Conservation (phyloP, 768 basidiomycete species). For the Suillus decipiens region DNA sequence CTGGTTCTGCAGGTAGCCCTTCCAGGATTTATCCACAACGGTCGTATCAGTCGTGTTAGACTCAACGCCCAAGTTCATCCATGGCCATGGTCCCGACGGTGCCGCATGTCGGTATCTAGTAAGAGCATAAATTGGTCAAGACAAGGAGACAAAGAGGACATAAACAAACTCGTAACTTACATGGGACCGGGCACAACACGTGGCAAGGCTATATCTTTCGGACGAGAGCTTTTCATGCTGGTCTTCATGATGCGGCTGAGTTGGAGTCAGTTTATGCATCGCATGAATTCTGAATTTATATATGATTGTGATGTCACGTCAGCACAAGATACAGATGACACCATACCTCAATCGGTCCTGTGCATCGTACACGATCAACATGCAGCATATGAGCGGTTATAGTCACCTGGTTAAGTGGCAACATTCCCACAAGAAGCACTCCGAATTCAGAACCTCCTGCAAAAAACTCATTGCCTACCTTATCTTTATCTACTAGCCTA, state of each 20-base stretch:
- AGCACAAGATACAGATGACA: background rate
- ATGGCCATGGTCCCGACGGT: constrained; percentile 37
- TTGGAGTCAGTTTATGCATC: background rate
- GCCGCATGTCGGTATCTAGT: constrained; percentile 20
- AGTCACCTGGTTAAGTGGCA: background rate
- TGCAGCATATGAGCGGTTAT: background rate
- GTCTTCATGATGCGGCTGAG: background rate
- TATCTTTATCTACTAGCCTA: background rate
- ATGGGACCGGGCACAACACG: background rate
- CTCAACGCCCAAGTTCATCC: constrained; percentile 22
- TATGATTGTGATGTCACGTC: background rate
- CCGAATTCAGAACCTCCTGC: background rate
- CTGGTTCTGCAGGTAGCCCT: background rate
- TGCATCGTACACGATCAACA: background rate
- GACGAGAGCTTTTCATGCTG: no score
- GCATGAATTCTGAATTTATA: background rate
- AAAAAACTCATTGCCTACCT: background rate
- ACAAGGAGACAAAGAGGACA: background rate
- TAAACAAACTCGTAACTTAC: background rate
- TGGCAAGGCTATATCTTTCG: background rate
- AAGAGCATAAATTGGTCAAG: background rate
- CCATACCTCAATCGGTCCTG: background rate
- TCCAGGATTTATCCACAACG: background rate
- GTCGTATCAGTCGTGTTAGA: no score
- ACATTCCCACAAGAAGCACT: background rate